phyloP scores from a whole-genome alignment of 2,329 filamentous ascomycete genomes.

The Penicillium sp. region DNA sequence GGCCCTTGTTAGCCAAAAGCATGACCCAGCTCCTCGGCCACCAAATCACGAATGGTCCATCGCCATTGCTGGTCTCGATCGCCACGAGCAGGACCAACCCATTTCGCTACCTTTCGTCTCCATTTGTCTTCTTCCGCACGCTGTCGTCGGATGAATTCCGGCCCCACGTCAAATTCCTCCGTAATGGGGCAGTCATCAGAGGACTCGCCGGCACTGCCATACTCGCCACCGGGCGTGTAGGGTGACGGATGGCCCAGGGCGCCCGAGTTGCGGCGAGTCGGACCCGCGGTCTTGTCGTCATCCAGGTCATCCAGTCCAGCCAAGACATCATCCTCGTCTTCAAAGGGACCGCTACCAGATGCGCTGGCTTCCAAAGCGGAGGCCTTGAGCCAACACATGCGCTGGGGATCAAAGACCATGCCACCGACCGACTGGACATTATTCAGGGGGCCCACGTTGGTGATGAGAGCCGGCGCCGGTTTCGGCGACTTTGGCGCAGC shows the following conservation, averaged over 20 bases:
- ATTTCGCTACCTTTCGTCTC: conserved; percentile 79
- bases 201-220: conserved; percentile 40
- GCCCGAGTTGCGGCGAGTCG: conserved; percentile 18
- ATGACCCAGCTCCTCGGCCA: conserved; percentile 21
- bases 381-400: conserved; percentile 96
- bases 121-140: conserved; percentile 87
- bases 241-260: conserved; percentile 24
- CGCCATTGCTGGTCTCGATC: conserved; percentile 57
- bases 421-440: conserved; percentile 92
- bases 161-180: conserved; percentile 96
- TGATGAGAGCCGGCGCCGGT: conserved; percentile 65
- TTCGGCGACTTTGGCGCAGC: conserved; percentile 37
- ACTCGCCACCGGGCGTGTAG: conserved; percentile 28
- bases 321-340: conserved; percentile 90
- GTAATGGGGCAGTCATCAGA: conserved; percentile 76
- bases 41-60: conserved; percentile 61
- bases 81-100: conserved; percentile 59
- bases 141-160: conserved; percentile 84
- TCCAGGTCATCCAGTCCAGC: conserved; percentile 90
- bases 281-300: conserved; percentile 53
- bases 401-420: conserved; percentile 96
- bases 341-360: conserved; percentile 47
- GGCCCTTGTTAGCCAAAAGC: background rate
- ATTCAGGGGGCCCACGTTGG: conserved; percentile 76
- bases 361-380: conserved; percentile 40